A percentile compares a stretch with the other conserved stretches of the same genome.
Conservation (phyloP, 495 filamentous ascomycete species). For the Talaromyces wortmannii region DNA sequence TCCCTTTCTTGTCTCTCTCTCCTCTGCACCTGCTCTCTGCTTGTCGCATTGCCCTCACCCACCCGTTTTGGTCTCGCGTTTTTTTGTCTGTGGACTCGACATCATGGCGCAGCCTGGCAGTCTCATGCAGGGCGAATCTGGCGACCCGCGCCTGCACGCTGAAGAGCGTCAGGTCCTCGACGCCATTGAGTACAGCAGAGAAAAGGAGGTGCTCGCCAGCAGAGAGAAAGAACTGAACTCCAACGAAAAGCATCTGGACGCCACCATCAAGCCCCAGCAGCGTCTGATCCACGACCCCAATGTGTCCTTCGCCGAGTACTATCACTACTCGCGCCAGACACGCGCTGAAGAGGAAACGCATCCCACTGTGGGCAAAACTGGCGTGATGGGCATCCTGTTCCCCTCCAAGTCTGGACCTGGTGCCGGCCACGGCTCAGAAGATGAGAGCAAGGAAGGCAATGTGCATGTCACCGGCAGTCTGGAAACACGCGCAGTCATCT, state of each 20-base stretch:
- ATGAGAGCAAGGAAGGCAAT: not conserved
- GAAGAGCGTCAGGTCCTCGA: not conserved
- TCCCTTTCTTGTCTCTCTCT: too few species aligned
- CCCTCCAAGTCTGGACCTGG: conserved; percentile 9
- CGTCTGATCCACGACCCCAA: conserved; percentile 17
- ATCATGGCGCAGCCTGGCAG: not conserved
- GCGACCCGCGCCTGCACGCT: not conserved
- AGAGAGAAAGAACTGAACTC: not conserved
- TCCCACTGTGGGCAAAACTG: conserved; percentile 4
- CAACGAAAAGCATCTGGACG: not conserved
- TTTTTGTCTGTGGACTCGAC: too few species aligned
- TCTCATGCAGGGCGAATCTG: not conserved
- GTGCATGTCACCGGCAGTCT: conserved; percentile 1
- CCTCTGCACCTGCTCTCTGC: too few species aligned
- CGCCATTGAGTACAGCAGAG: not conserved
- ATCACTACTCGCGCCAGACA: conserved; percentile 23
- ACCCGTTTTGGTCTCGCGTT: too few species aligned
- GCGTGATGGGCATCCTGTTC: conserved; percentile 9
- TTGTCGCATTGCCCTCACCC: too few species aligned
- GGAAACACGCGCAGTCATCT: conserved; percentile 7
- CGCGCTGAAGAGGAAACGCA: conserved; percentile 15
- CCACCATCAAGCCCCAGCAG: conserved; percentile 7
- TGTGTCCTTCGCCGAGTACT: conserved; percentile 30
- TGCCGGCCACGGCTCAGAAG: conserved; percentile 2
- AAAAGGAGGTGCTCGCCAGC: not conserved